Evolutionary conservation across 2,329 filamentous ascomycete species (phyloP).

Genomic region (Aspergillus versicolor): DNA sequence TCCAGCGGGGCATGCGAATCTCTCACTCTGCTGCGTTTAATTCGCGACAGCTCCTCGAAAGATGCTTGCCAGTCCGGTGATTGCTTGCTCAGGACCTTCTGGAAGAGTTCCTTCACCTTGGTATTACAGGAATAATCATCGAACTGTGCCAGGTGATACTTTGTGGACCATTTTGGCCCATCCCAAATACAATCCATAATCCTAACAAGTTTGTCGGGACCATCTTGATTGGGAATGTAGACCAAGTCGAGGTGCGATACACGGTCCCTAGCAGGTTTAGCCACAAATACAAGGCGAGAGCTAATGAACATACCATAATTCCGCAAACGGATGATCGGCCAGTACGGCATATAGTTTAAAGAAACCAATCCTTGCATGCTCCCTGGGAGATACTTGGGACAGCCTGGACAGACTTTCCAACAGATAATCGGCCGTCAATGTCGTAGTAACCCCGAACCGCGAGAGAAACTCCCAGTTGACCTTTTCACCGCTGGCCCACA

Average conservation of each 20-base stretch:
- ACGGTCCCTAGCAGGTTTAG: not conserved
- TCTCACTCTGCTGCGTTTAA: not conserved
- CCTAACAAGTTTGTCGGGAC: not conserved
- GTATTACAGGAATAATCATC: not conserved
- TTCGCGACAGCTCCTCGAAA: not conserved
- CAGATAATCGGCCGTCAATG: not conserved
- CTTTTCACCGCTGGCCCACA: not conserved
- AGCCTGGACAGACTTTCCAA: not conserved
- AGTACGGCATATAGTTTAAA: not conserved
- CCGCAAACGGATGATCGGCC: not conserved
- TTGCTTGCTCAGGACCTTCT: not conserved
- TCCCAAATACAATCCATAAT: not conserved
- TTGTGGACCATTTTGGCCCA: not conserved
- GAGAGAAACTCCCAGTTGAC: not conserved
- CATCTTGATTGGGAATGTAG: not conserved
- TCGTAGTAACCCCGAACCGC: not conserved
- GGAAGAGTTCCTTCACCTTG: not conserved
- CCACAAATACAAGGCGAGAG: not conserved
- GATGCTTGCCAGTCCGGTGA: not conserved
- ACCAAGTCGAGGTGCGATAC: not conserved
- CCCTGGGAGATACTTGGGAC: not conserved
- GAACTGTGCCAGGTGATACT: not conserved
- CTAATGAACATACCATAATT: not conserved
- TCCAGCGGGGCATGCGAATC: not conserved
- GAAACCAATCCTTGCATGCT: not conserved